These are phyloP conservation scores for Cyclotella atomus DNA, from an alignment of 108 stramenopile species.

Conservation along the genomic window DNA sequence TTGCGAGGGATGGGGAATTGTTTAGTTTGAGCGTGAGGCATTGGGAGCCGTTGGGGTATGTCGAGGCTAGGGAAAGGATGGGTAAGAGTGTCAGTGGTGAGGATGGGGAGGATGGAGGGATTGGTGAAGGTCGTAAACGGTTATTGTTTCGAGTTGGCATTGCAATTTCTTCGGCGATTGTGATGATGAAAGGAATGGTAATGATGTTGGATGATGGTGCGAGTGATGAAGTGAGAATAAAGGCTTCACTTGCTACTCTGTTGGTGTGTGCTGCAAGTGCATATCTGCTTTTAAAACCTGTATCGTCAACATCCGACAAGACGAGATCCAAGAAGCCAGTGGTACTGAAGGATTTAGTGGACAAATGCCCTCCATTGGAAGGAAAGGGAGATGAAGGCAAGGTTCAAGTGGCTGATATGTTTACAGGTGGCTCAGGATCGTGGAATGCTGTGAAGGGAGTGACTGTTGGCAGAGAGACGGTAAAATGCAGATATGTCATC, in stretches of 20 bases:
- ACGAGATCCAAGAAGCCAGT: conserved; percentile 2
- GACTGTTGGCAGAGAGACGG: conserved; percentile 57
- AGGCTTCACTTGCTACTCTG: conserved; percentile 31
- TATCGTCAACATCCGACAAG: conserved; percentile 11
- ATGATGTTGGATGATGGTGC: conserved; percentile 37
- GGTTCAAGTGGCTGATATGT: conserved; percentile 71
- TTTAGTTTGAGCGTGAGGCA: conserved; percentile 55
- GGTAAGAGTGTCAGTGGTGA: conserved; percentile 48
- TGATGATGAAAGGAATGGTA: conserved; percentile 36
- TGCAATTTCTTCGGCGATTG: conserved; percentile 25
- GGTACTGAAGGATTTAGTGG: conserved; percentile 51
- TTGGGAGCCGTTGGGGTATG: conserved; percentile 75
- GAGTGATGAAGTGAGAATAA: conserved; percentile 17
- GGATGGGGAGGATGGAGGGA: background rate
- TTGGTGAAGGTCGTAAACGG: background rate
- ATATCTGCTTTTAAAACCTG: conserved; percentile 17
- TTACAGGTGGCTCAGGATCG: conserved; percentile 70
- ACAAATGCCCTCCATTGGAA: conserved; percentile 50
- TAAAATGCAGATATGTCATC: conserved; percentile 66
- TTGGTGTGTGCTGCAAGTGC: conserved; percentile 31
- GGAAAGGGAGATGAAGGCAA: conserved; percentile 53
- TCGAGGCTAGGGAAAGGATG: conserved; percentile 45
- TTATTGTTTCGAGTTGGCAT: conserved; percentile 25
- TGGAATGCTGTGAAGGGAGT: conserved; percentile 58
- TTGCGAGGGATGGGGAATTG: conserved; percentile 12